A percentile compares a stretch with the other conserved stretches of the same genome.
These are phyloP conservation scores for Saraca asoca DNA, from an alignment of 331 rosid species.

Conservation along the genomic window DNA sequence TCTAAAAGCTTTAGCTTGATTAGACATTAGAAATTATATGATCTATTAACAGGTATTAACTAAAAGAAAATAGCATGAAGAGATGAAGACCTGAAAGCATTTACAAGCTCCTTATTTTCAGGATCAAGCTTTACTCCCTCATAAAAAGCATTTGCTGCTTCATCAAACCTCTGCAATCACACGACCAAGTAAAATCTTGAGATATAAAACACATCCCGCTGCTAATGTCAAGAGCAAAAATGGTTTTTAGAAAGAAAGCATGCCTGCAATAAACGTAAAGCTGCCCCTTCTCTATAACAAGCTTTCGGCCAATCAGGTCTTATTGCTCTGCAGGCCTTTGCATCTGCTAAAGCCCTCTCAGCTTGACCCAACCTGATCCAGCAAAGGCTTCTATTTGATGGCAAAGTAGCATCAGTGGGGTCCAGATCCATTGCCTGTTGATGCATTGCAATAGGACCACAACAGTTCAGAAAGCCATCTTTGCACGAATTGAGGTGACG, in stretches of 20 bases:
- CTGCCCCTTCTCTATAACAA: constrained; percentile 97
- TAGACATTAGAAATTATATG: too few species aligned
- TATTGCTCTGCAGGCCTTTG: constrained; percentile 77
- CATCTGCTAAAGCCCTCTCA: constrained; percentile 85
- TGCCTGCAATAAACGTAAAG: constrained; percentile 83
- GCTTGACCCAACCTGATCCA: constrained; percentile 86
- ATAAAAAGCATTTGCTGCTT: constrained; percentile 90
- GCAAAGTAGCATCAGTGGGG: constrained; percentile 62
- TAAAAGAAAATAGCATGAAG: background rate
- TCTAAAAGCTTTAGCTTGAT: constrained; percentile 11
- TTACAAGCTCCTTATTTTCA: constrained; percentile 74
- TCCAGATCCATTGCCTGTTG: constrained; percentile 84
- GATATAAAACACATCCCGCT: background rate
- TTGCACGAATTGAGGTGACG: constrained; percentile 1
- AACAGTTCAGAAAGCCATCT: constrained; percentile 25
- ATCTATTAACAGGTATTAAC: background rate
- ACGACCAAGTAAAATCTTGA: too few species aligned
- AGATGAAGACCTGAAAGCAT: constrained; percentile 74
- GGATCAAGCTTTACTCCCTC: constrained; percentile 89
- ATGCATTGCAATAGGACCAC: constrained; percentile 22
- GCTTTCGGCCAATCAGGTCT: constrained; percentile 94
- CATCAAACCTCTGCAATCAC: constrained; percentile 76
- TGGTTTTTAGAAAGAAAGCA: constrained; percentile 28
- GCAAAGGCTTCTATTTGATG: constrained; percentile 92
- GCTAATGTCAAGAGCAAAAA: constrained; percentile 1